These are phyloP conservation scores for Corynascus novoguineensis DNA, from an alignment of 495 filamentous ascomycete genomes.

Conservation along the genomic window DNA sequence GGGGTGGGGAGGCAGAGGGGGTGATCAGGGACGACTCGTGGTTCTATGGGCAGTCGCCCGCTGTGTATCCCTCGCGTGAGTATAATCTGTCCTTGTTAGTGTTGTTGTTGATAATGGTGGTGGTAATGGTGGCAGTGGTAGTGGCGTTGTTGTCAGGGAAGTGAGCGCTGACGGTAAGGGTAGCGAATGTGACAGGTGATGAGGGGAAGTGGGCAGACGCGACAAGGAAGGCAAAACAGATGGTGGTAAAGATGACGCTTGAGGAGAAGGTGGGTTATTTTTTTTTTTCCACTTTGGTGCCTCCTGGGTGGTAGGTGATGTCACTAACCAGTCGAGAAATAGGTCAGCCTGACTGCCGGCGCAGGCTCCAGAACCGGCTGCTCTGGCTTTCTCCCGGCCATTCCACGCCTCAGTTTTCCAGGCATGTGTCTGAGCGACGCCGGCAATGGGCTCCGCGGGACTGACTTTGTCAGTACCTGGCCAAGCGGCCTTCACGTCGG, in stretches of 20 bases:
- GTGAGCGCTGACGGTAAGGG: conserved; percentile 20
- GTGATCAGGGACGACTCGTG: conserved; percentile 39
- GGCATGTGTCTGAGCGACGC: conserved; percentile 62
- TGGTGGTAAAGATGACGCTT: conserved; percentile 53
- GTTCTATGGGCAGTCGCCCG: conserved; percentile 54
- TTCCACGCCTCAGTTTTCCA: conserved; percentile 54
- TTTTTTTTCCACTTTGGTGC: too few species aligned
- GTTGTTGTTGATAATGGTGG: too few species aligned
- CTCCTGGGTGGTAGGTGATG: neutral
- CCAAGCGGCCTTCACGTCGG: conserved; percentile 54
- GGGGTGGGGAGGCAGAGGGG: conserved; percentile 13
- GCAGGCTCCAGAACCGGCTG: conserved; percentile 42
- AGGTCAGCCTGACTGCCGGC: conserved; percentile 52
- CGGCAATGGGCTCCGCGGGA: conserved; percentile 53
- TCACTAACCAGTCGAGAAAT: neutral
- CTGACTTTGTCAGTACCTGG: conserved; percentile 57
- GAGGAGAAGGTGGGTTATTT: conserved; percentile 55
- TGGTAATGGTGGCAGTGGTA: too few species aligned
- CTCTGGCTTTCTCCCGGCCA: conserved; percentile 45
- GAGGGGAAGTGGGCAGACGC: conserved; percentile 44
- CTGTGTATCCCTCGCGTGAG: conserved; percentile 55
- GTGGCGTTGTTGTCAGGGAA: neutral
- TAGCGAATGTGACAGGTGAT: conserved; percentile 51
- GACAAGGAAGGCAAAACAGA: conserved; percentile 45
- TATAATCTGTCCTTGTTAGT: neutral